Conservation (phyloP, 805 yeast species). For the Ogataea neopini region DNA sequence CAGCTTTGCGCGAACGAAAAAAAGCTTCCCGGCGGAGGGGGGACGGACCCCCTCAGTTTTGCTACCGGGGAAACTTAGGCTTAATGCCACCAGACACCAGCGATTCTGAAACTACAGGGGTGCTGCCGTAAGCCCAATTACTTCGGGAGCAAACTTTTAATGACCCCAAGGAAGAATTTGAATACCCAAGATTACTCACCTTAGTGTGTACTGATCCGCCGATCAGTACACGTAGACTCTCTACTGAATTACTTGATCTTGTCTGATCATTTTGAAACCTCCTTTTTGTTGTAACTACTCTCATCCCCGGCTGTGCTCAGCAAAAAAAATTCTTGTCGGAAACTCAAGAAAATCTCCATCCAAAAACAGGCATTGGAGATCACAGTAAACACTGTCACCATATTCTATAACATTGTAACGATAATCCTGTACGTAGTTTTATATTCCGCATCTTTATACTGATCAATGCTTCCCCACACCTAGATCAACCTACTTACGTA, state of each 20-base stretch:
- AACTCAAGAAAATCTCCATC: not conserved
- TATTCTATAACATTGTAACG: not conserved
- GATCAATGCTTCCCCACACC: not conserved
- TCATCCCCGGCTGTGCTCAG: conserved; percentile 3
- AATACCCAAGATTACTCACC: no score
- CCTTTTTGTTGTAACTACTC: not conserved
- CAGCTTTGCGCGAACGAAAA: not conserved
- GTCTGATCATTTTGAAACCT: no score
- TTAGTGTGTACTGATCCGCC: no score
- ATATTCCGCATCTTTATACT: not conserved
- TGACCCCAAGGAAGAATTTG: not conserved
- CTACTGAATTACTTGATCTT: no score
- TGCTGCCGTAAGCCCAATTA: not conserved
- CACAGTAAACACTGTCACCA: not conserved
- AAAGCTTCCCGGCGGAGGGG: not conserved
- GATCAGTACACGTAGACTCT: no score
- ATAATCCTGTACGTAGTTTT: not conserved
- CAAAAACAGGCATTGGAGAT: not conserved
- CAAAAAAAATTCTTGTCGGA: not conserved
- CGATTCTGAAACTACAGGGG: conserved; percentile 9
- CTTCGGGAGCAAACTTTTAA: not conserved
- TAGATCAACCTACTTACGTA: conserved; percentile 5
- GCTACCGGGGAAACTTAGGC: conserved; percentile 1
- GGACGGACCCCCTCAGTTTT: not conserved
- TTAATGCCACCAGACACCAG: conserved; percentile 7